These are phyloP conservation scores for Nothophaeocryptopus gaeumannii DNA, from an alignment of 2,329 filamentous ascomycete species.

Conservation along the genomic window DNA sequence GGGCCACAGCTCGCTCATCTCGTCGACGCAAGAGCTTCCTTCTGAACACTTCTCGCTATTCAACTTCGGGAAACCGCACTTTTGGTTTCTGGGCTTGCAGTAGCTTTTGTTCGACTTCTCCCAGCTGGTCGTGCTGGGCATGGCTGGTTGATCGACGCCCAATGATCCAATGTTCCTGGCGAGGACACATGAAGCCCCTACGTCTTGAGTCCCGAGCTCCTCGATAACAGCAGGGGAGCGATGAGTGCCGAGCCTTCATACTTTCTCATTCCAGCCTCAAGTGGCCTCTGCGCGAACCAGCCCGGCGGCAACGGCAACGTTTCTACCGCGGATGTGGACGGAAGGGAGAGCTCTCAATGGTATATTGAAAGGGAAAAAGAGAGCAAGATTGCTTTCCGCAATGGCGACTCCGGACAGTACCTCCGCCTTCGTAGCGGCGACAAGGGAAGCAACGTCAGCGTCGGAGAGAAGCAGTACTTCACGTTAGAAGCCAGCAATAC, in stretches of 20 bases:
- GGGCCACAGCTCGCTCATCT: too few relatives aligned
- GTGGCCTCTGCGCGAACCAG: constrained; percentile 11
- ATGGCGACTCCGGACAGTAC: constrained; percentile 6
- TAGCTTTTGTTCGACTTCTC: too few relatives aligned
- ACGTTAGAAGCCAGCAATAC: constrained; percentile 7
- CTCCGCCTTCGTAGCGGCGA: constrained; percentile 1
- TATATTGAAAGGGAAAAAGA: constrained; percentile 1
- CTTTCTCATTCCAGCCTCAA: constrained; percentile 13
- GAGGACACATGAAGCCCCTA: too few relatives aligned
- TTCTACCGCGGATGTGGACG: constrained; percentile 11
- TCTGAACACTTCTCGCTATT: too few relatives aligned
- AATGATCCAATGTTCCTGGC: too few relatives aligned
- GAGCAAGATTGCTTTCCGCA: constrained; percentile 9
- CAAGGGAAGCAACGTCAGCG: constrained; percentile 3
- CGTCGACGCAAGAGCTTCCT: too few relatives aligned
- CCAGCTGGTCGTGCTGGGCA: too few relatives aligned
- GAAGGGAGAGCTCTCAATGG: constrained; percentile 6
- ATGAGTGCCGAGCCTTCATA: constrained; percentile 7
- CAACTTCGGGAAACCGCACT: too few relatives aligned
- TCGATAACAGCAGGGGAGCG: neutral
- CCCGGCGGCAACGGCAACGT: constrained; percentile 2
- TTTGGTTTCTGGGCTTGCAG: too few relatives aligned
- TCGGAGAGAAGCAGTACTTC: constrained; percentile 9
- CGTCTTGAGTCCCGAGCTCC: neutral
- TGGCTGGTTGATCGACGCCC: too few relatives aligned